Evolutionary conservation across 2,329 filamentous ascomycete species (phyloP).

Genomic region (Elsinoe fawcettii): DNA sequence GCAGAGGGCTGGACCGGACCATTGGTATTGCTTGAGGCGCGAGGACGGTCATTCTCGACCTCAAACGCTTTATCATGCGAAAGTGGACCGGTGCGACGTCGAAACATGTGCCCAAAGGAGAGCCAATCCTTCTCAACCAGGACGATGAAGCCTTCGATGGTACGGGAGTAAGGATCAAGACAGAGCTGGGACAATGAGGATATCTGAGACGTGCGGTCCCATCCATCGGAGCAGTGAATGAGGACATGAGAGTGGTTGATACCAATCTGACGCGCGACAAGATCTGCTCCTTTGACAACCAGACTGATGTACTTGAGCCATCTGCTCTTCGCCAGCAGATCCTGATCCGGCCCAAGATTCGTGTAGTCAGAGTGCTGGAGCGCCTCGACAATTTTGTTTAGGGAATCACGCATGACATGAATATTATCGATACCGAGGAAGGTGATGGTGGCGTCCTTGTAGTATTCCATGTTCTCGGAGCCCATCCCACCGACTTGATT

Average conservation of each 20-base stretch:
- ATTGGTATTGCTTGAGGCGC: slow-evolving; percentile 44
- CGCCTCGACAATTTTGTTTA: slow-evolving; percentile 79
- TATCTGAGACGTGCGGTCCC: slow-evolving; percentile 94
- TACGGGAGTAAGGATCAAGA: slow-evolving; percentile 91
- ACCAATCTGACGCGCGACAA: slow-evolving; percentile 81
- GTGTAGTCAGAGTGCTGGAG: slow-evolving; percentile 89
- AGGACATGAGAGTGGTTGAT: slow-evolving; percentile 90
- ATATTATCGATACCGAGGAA: slow-evolving; percentile 98
- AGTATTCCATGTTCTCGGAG: slow-evolving; percentile 97
- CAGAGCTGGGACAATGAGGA: slow-evolving; percentile 87
- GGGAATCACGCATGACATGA: slow-evolving; percentile 89
- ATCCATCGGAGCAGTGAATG: slow-evolving; percentile 96
- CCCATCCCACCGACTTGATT: slow-evolving; percentile 91
- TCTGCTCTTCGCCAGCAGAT: slow-evolving; percentile 71
- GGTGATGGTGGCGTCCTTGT: slow-evolving; percentile 81
- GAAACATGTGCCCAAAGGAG: slow-evolving; percentile 96
- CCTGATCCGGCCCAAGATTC: slow-evolving; percentile 70
- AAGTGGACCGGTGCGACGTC: slow-evolving; percentile 78
- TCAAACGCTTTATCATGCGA: slow-evolving; percentile 92
- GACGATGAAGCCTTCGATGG: slow-evolving; percentile 87
- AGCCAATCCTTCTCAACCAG: slow-evolving; percentile 97
- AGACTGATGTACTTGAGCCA: slow-evolving; percentile 87
- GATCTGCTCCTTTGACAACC: slow-evolving; percentile 72
- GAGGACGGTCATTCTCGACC: slow-evolving; percentile 65
- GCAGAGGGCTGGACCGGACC: slow-evolving; percentile 32